Conservation (phyloP, 164 flowering plant genomes). For the Stephania cephalantha region DNA sequence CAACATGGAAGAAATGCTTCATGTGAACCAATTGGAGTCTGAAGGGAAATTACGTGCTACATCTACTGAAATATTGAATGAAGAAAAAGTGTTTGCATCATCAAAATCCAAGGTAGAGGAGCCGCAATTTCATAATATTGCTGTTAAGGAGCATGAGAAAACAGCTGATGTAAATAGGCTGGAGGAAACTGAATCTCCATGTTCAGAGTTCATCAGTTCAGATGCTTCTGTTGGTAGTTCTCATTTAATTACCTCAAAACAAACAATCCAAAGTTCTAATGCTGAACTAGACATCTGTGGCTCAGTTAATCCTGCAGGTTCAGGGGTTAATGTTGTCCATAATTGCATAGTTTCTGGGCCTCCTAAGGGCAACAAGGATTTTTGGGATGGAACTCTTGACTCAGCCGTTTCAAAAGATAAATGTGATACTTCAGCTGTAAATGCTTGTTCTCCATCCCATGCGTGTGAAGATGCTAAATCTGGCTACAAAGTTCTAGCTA, state of each 20-base stretch:
- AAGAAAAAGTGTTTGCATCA: constrained; percentile 15
- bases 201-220: constrained; percentile 25
- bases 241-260: constrained; percentile 21
- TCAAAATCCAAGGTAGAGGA: constrained; percentile 11
- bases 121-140: constrained; percentile 14
- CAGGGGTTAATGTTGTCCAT: constrained; percentile 11
- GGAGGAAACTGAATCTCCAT: constrained; percentile 20
- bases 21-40: constrained; percentile 13
- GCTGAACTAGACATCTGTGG: constrained; percentile 13
- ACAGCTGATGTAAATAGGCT: constrained; percentile 1
- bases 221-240: constrained; percentile 26
- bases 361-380: constrained; percentile 27
- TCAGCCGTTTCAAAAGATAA: constrained; percentile 17
- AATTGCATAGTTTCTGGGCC: constrained; percentile 22
- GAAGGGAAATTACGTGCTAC: constrained; percentile 12
- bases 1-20: constrained; percentile 12
- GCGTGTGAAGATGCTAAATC: constrained; percentile 10
- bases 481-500: constrained; percentile 15
- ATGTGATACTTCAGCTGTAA: neutral
- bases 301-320: constrained; percentile 22
- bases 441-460: constrained; percentile 13
- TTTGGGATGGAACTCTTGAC: constrained; percentile 33
- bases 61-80: constrained; percentile 12
- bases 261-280: constrained; percentile 13
- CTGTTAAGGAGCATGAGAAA: constrained; percentile 13